Percentiles rank a stretch among this genome's conserved stretches.
phyloP scores from a whole-genome alignment of 306 rosid genomes.

The Lupinus albus region DNA sequence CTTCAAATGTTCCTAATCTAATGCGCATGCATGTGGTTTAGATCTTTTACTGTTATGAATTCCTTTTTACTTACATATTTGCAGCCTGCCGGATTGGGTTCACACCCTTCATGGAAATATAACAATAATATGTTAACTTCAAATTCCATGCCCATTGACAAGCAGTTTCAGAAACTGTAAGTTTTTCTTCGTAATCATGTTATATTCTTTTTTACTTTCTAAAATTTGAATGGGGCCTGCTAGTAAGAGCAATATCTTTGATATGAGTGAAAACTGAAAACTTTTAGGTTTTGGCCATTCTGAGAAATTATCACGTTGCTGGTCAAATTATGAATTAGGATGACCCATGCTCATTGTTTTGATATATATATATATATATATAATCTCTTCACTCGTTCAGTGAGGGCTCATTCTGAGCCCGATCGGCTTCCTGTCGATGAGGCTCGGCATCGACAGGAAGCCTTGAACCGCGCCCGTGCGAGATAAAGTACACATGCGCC shows the following conservation, averaged over 20 bases:
- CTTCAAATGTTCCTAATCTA: conserved; percentile 27
- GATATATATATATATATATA: no score
- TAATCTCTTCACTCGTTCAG: no score
- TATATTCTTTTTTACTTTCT: conserved; percentile 27
- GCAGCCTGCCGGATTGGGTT: conserved; percentile 61
- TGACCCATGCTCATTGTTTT: conserved; percentile 20
- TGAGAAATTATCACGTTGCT: conserved; percentile 22
- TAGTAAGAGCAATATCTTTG: conserved; percentile 22
- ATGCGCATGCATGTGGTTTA: conserved; percentile 32
- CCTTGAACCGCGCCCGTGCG: no score
- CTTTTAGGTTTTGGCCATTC: conserved; percentile 33
- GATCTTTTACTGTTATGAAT: conserved; percentile 23
- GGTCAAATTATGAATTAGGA: conserved; percentile 24
- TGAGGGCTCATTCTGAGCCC: no score
- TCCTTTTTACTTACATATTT: conserved; percentile 27
- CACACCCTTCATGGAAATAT: conserved; percentile 70
- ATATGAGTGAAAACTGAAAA: conserved; percentile 1
- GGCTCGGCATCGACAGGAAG: no score
- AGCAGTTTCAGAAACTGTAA: conserved; percentile 81
- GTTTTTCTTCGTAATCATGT: conserved; percentile 43
- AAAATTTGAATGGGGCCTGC: conserved; percentile 16
- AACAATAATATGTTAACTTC: conserved; percentile 50
- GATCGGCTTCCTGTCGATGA: no score
- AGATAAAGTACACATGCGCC: no score
- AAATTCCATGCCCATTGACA: conserved; percentile 57